These are phyloP conservation scores for Picea glauca DNA, from an alignment of 75 land plant species.

Conservation along the genomic window DNA sequence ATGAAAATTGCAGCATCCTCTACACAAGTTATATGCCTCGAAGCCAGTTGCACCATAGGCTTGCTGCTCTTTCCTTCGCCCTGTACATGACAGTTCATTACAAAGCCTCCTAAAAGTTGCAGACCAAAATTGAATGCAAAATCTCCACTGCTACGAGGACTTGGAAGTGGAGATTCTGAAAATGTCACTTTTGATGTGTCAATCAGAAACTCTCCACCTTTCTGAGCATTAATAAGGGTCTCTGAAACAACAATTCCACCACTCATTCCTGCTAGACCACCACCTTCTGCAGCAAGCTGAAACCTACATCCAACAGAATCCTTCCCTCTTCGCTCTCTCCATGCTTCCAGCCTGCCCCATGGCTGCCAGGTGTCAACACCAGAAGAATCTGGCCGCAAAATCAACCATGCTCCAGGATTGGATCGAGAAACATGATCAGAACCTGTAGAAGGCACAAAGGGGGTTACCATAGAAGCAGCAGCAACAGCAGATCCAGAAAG, in stretches of 20 bases:
- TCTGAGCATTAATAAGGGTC: conserved; percentile 48
- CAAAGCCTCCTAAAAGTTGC: conserved; percentile 22
- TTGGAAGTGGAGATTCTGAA: conserved; percentile 43
- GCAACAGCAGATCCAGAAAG: conserved; percentile 94
- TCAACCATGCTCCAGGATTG: conserved; percentile 94
- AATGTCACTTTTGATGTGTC: conserved; percentile 57
- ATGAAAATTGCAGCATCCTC: conserved; percentile 73
- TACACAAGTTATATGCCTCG: conserved; percentile 61
- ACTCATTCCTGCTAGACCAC: conserved; percentile 32
- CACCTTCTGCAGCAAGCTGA: conserved; percentile 57
- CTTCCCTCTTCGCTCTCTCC: conserved; percentile 62
- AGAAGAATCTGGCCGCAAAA: conserved; percentile 61
- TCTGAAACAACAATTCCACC: conserved; percentile 72
- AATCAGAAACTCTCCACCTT: conserved; percentile 83
- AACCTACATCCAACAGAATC: conserved; percentile 39
- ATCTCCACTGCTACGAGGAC: conserved; percentile 69
- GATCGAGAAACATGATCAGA: conserved; percentile 85
- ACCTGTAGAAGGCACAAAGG: conserved; percentile 90
- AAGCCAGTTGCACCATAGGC: conserved; percentile 55
- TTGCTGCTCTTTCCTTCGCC: conserved; percentile 52
- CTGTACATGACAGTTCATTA: conserved; percentile 34
- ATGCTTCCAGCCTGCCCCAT: conserved; percentile 59
- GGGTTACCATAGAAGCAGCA: conserved; percentile 94
- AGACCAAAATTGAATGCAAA: conserved; percentile 26
- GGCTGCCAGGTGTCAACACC: conserved; percentile 39